Conservation (phyloP, 2,329 filamentous ascomycete species). For the Fusarium sp. region DNA sequence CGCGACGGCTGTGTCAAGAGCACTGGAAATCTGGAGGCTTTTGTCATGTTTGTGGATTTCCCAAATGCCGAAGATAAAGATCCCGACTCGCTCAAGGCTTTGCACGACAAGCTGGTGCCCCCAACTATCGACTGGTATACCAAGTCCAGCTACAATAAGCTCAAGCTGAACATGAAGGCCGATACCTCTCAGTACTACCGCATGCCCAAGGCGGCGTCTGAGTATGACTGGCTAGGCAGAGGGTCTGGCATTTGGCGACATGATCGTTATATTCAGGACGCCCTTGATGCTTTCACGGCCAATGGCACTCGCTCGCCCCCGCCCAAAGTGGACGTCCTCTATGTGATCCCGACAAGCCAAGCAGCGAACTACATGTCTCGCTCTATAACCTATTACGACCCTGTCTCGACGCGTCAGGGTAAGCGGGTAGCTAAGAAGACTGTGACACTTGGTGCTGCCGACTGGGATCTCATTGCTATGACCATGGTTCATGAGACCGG, state of each 20-base stretch:
- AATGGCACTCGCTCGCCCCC: background rate
- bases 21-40: background rate
- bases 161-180: background rate
- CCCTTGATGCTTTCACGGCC: background rate
- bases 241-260: background rate
- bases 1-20: background rate
- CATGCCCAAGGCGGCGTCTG: background rate
- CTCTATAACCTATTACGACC: background rate
- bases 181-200: background rate
- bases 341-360: background rate
- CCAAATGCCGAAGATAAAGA: background rate
- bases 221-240: background rate
- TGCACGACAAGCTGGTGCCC: background rate
- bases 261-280: background rate
- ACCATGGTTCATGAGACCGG: background rate
- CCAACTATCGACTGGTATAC: background rate
- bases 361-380: background rate
- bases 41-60: background rate
- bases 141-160: background rate
- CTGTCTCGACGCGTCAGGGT: background rate
- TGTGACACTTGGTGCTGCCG: background rate
- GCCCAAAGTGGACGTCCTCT: background rate
- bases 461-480: background rate
- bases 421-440: background rate
- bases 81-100: background rate